Base-by-base conservation (phyloP, 139 green algal genomes). In the Chlamydomonas applanata region DNA sequence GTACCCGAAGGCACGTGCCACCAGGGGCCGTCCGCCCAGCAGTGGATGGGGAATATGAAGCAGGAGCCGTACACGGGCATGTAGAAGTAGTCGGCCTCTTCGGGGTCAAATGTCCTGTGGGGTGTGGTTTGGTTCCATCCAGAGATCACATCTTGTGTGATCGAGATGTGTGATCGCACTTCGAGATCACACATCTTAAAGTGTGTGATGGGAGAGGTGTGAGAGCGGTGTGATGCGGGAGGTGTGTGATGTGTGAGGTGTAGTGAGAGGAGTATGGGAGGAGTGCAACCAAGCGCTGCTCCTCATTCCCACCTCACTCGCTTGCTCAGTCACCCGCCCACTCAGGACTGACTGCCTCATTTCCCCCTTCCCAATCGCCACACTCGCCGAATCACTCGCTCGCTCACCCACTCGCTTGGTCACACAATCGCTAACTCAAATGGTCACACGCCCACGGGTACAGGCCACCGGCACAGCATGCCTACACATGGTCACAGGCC, bases 41-140 rank as follows among this genome's bases (percentile, higher is more conserved):
- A 76, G 33, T 79, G 65, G 17, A 87, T 25, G n/a, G 84, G 87
- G 30, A 68, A 82, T 34, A 86, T 78, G 69, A 82, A 81, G 62
- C 83, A 89, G 29, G 56, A 71, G 49, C 65, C 71, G 54, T 89
- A 89, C 13, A 87, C 46, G 1, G 85, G 85, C 27, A 86, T 71
- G 57, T 88, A 89, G 74, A 88, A 89, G 74, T 78, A 87, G 71
- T 89, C 85, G 0, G 88, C 88, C 24, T 86, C 71, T 62, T 82
- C 80, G 2, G 79, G 79, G 44, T 85, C 79, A 45, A 85, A 85
- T 2, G 79, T 85, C 54, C 79, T 76, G 72, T 11, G 40, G 40
- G n/a, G n/a, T n/a, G 2, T 34, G 53, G 25, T 34, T 22, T 45
- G 66, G n/a, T n/a, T n/a, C n/a, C n/a, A n/a, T n/a, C 16, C 16